Evolutionary conservation across 2,329 filamentous ascomycete genomes (phyloP).

Genomic region (Neonectria ditissima): DNA sequence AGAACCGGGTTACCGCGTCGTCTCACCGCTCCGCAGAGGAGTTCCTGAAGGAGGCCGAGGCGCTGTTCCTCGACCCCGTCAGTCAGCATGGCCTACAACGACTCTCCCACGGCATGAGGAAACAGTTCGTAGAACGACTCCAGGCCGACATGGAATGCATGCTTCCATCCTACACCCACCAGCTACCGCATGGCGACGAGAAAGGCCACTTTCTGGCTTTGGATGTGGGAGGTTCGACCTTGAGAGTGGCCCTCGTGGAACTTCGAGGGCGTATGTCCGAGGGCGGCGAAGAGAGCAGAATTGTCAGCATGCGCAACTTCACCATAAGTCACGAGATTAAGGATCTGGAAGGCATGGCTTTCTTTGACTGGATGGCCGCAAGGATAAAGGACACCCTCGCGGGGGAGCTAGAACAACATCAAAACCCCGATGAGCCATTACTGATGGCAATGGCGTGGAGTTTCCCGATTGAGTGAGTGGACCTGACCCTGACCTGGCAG

Average conservation of each 20-base stretch:
- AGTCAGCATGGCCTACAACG: slow-evolving; percentile 57
- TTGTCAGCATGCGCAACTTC: slow-evolving; percentile 67
- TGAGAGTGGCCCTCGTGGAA: slow-evolving; percentile 73
- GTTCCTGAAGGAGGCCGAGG: slow-evolving; percentile 69
- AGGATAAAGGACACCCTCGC: slow-evolving; percentile 68
- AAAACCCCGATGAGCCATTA: slow-evolving; percentile 57
- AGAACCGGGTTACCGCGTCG: slow-evolving; percentile 35
- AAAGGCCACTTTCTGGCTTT: slow-evolving; percentile 70
- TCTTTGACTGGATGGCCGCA: slow-evolving; percentile 77
- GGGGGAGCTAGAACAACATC: slow-evolving; percentile 54
- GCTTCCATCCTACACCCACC: slow-evolving; percentile 75
- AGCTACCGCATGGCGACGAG: slow-evolving; percentile 71
- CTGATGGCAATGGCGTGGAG: slow-evolving; percentile 75
- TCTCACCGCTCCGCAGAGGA: slow-evolving; percentile 54
- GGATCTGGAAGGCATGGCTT: slow-evolving; percentile 66
- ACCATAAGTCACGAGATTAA: slow-evolving; percentile 68
- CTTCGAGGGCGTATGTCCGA: slow-evolving; percentile 60
- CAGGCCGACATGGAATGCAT: slow-evolving; percentile 67
- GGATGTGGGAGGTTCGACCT: slow-evolving; percentile 77
- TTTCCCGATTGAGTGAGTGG: slow-evolving; percentile 74
- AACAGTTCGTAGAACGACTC: slow-evolving; percentile 66
- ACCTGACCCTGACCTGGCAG: slow-evolving; percentile 3
- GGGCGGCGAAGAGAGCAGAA: slow-evolving; percentile 58
- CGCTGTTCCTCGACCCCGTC: slow-evolving; percentile 61
- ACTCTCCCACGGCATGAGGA: slow-evolving; percentile 63